Conservation (phyloP, 345 rosid genomes). For the Boechera divaricarpa region DNA sequence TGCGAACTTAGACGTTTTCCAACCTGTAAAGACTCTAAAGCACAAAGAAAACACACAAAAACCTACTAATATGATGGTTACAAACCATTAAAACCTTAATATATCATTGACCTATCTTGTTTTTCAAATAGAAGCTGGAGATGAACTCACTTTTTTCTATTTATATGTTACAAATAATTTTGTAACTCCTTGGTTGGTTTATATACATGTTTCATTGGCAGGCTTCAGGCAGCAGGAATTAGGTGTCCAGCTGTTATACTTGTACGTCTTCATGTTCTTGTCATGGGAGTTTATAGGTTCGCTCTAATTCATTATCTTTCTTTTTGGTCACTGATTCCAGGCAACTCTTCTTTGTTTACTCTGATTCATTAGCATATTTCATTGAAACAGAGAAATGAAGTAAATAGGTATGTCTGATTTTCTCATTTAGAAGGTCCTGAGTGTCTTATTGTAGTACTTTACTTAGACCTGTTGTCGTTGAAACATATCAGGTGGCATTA, state of each 20-base stretch:
- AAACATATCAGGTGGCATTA: slow-evolving; percentile 4
- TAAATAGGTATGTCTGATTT: slow-evolving; percentile 60
- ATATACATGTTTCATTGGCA: slow-evolving; percentile 45
- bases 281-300: slow-evolving; percentile 99
- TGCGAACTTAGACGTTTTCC: too few species aligned
- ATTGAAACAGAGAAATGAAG: not conserved
- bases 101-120: not conserved
- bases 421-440: not conserved
- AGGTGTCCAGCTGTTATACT: slow-evolving; percentile 81
- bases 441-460: not conserved
- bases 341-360: not conserved
- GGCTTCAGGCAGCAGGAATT: slow-evolving; percentile 92
- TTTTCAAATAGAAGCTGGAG: not conserved
- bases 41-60: too few species aligned
- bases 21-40: too few species aligned
- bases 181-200: slow-evolving; percentile 1
- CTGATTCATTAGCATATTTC: not conserved
- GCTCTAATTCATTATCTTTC: slow-evolving; percentile 1
- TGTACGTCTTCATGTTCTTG: slow-evolving; percentile 89
- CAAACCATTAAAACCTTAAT: too few species aligned
- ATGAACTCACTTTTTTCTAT: not conserved
- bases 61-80: too few species aligned
- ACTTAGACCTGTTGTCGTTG: not conserved
- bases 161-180: not conserved
- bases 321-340: not conserved